Evolutionary conservation across 306 rosid species (phyloP), one percentile per base, ranked within the genome.

Genomic region (Dalbergia oliveri): DNA sequence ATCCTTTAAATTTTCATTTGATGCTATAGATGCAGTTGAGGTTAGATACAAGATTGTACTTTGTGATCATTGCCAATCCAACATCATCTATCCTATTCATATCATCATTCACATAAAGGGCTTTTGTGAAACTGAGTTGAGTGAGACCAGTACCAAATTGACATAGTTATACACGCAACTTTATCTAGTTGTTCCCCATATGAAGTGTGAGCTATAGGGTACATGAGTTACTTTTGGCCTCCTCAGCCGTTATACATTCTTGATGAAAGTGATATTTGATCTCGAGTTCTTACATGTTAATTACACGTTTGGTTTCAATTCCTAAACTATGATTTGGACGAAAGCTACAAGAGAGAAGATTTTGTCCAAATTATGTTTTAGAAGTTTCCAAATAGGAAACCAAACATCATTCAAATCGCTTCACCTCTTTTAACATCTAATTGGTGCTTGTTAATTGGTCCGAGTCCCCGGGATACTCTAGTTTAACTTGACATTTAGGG

Each of bases 11-110:
- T 71, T 81, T 58, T 23, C 53, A 35, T 69, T 81, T 72, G 78
- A 77, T 86, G 80, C 11, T 50, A 65, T 70, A 80, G 73, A 53
- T 73, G 69, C 72, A 73, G 51, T 62, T 76, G 83, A 69, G 61
- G 83, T 69, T 69, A 66, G 73, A 73, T 51, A 70, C 75, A 71
- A 58, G 57, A 60, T 49, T 84, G 75, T 72, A 59, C 79, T 72
- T 57, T 57, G 23, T 83, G 26, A 75, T 75, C 70, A 79, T 47
- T 66, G 49, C 59, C 71, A 56, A 50, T 53, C 80, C 76, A 43
- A 75, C 79, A 41, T 43, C 75, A 50, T 57, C 45, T 57, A 43
- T 71, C 70, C 31, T 68, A 34, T 81, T 74, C 35, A 58, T 34
- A 75, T 66, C 63, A 78, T 64, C 49, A 45, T 65, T 45, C 71